Conservation (phyloP, 2,329 filamentous ascomycete genomes). For the Periconia sp. region DNA sequence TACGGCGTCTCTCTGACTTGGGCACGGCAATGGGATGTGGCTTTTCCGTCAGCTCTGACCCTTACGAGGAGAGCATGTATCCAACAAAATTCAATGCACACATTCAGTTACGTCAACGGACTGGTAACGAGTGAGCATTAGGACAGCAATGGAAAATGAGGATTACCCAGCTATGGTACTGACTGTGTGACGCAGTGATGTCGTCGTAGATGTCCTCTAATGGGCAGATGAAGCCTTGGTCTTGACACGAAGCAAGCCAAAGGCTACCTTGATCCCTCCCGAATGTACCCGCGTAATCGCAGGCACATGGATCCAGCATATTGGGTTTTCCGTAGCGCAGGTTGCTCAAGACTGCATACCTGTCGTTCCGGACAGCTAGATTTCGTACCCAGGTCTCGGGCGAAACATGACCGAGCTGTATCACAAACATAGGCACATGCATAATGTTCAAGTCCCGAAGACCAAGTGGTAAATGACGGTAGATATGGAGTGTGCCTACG, state of each 20-base stretch:
- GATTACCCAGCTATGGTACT: slow-evolving; percentile 1
- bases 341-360: too few species aligned
- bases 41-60: slow-evolving; percentile 36
- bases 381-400: not conserved
- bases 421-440: not conserved
- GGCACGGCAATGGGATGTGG: slow-evolving; percentile 44
- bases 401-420: not conserved
- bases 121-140: slow-evolving; percentile 5
- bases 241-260: too few species aligned
- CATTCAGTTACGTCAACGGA: slow-evolving; percentile 19
- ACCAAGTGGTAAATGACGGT: not conserved
- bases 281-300: too few species aligned
- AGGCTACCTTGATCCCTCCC: too few species aligned
- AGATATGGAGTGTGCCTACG: slow-evolving; percentile 3
- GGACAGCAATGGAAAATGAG: slow-evolving; percentile 16
- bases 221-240: too few species aligned
- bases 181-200: not conserved
- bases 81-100: slow-evolving; percentile 33
- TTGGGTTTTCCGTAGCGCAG: too few species aligned
- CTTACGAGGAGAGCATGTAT: slow-evolving; percentile 35
- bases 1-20: slow-evolving; percentile 47
- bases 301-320: too few species aligned
- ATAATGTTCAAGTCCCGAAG: too few species aligned
- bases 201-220: not conserved
- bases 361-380: too few species aligned